Conservation (phyloP, 2,329 filamentous ascomycete genomes). For the Pyrenophora graminea region DNA sequence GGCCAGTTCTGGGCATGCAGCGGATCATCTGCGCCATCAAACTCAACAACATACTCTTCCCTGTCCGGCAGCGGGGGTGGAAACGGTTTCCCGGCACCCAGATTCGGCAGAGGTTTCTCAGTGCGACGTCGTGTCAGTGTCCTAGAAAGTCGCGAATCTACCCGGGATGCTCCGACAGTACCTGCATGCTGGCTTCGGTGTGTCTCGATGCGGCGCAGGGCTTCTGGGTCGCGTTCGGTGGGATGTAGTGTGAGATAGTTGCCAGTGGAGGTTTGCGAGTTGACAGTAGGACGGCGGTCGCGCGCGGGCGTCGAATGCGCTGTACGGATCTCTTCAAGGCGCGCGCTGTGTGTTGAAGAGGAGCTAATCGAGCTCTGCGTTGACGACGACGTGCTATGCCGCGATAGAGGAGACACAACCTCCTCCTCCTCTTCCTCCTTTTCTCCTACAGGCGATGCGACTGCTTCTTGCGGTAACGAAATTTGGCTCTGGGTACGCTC, state of each 20-base stretch:
- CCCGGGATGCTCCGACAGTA: slow-evolving; percentile 63
- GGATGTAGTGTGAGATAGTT: slow-evolving; percentile 36
- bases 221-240: slow-evolving; percentile 69
- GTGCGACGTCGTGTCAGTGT: slow-evolving; percentile 48
- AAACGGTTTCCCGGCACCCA: slow-evolving; percentile 74
- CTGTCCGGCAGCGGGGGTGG: slow-evolving; percentile 70
- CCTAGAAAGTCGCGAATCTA: slow-evolving; percentile 46
- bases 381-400: slow-evolving; percentile 30
- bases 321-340: slow-evolving; percentile 39
- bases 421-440: slow-evolving; percentile 31
- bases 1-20: slow-evolving; percentile 90
- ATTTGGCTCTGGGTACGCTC: slow-evolving; percentile 12
- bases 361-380: slow-evolving; percentile 25
- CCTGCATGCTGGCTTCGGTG: slow-evolving; percentile 70
- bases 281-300: slow-evolving; percentile 23
- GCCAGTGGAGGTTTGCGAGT: slow-evolving; percentile 24
- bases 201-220: slow-evolving; percentile 72
- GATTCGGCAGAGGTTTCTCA: slow-evolving; percentile 64
- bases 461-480: slow-evolving; percentile 6
- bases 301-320: slow-evolving; percentile 22
- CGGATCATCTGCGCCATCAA: slow-evolving; percentile 81
- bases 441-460: slow-evolving; percentile 11
- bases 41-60: slow-evolving; percentile 81
- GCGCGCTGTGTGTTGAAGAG: slow-evolving; percentile 18
- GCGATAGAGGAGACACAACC: slow-evolving; percentile 27